A percentile compares a stretch with the other conserved stretches of the same genome.
These are phyloP conservation scores for Astrothelium macrocarpum DNA, from an alignment of 495 filamentous ascomycete genomes.

Conservation along the genomic window DNA sequence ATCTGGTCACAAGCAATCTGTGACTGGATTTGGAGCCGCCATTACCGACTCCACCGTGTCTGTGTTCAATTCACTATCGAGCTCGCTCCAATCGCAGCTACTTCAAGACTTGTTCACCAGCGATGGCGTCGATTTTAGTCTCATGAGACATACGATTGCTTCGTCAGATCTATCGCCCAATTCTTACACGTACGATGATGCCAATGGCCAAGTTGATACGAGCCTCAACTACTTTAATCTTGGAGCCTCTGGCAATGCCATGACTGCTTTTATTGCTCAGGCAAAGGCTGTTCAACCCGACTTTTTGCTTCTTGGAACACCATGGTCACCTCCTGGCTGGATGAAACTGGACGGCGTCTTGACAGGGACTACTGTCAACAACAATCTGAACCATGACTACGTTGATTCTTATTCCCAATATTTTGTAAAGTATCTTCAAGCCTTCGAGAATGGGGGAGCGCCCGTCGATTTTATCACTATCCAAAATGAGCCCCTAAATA, in stretches of 20 bases:
- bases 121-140: conserved; percentile 39
- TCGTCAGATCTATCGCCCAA: conserved; percentile 43
- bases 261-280: conserved; percentile 39
- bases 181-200: conserved; percentile 47
- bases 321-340: conserved; percentile 49
- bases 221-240: conserved; percentile 37
- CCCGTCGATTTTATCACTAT: conserved; percentile 46
- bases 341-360: conserved; percentile 48
- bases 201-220: conserved; percentile 31
- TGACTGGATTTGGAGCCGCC: conserved; percentile 46
- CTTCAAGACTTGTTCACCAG: conserved; percentile 40
- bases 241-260: conserved; percentile 42
- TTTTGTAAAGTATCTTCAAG: conserved; percentile 49
- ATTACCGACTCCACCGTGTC: conserved; percentile 48
- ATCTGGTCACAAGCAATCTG: conserved; percentile 27
- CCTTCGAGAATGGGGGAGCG: conserved; percentile 36
- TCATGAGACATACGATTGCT: conserved; percentile 48
- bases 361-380: conserved; percentile 39
- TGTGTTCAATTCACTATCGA: conserved; percentile 39
- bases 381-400: conserved; percentile 44
- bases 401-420: conserved; percentile 41
- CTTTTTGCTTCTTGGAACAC: conserved; percentile 38
- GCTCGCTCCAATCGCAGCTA: conserved; percentile 32
- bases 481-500: conserved; percentile 50
- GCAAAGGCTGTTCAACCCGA: conserved; percentile 34